These are phyloP conservation scores for Lactarius hengduanensis DNA, from an alignment of 768 basidiomycete genomes.

Conservation along the genomic window DNA sequence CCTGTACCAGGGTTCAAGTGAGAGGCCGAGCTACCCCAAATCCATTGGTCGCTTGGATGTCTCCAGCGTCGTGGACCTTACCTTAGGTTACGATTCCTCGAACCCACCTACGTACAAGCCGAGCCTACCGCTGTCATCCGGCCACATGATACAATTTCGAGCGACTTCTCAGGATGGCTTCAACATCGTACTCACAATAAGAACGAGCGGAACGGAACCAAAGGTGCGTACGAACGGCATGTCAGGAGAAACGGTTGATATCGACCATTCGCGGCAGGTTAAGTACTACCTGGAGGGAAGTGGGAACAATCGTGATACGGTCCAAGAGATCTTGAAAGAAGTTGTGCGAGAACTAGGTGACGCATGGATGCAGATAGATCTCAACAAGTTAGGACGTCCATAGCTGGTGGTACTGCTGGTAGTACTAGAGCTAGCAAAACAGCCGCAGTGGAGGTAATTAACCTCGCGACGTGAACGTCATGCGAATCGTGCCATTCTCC, in stretches of 20 bases:
- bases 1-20: constrained; percentile 24
- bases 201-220: constrained; percentile 89
- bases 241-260: neutral
- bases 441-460: neutral
- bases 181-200: constrained; percentile 64
- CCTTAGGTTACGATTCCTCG: constrained; percentile 71
- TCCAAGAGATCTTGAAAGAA: constrained; percentile 48
- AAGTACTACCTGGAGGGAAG: constrained; percentile 88
- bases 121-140: constrained; percentile 65
- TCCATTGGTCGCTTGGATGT: constrained; percentile 60
- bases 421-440: neutral
- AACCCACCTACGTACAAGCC: constrained; percentile 68
- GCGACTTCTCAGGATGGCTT: constrained; percentile 45
- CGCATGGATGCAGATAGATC: constrained; percentile 67
- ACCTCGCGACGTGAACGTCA: neutral
- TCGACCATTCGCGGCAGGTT: constrained; percentile 45
- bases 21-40: constrained; percentile 51
- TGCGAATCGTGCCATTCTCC: constrained; percentile 38
- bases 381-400: constrained; percentile 45
- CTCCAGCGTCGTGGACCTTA: constrained; percentile 69
- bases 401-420: constrained; percentile 7
- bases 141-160: constrained; percentile 84
- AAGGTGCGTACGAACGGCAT: constrained; percentile 50
- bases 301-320: constrained; percentile 49
- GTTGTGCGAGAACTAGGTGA: constrained; percentile 61